Evolutionary conservation across 148 eudicot genomes (phyloP), one percentile per base, ranked within the genome.

Genomic region (Fagopyrum homotropicum): DNA sequence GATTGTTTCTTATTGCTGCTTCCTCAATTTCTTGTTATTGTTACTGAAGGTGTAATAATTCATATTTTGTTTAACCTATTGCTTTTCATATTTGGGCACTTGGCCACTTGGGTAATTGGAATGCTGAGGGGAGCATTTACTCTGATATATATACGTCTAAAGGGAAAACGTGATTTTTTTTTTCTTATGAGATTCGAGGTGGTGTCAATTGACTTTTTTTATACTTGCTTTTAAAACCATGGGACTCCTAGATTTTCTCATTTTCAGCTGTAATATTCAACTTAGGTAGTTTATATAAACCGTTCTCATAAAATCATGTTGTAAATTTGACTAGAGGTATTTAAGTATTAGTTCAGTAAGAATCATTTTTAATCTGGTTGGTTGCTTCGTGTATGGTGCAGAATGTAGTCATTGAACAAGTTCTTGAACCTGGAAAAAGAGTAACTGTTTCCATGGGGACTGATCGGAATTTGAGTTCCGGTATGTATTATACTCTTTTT

Each of bases 391-490:
- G 48, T 71, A 77, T 77, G 63, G 52, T 86, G 90, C 96, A 95
- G 99, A 85, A 83, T 82, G 87, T 95, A 79, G 83, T 80, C 71
- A 80, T 95, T 81, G 93, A 90, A 75, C 82, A 88, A 86, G 90
- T 77, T 61, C 83, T 92, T 85, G 91, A 83, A 82, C 96, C 97
- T 26, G 93, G 98, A 76, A 80, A 61, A 77, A 84, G 98, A 79
- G 91, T 94, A 22, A 94, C 97, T 76, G 97, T 91, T 66, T 83
- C 85, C 50, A 94, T 94, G 98, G 98, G 98, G 72, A 81, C 87
- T 43, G 78, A 90, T 77, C 91, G 88, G 49, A 85, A 81, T 81
- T 82, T 91, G 83, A 85, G 84, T 75, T 82, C 85, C 74, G 95
- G 95, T 92, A 81, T 55, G 72, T 2, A 66, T 66, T 66, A 9